A percentile compares a stretch with the other conserved stretches of the same genome.
phyloP scores from a whole-genome alignment of 1,284 basidiomycete species.

The Coniferiporia sulphurascens region DNA sequence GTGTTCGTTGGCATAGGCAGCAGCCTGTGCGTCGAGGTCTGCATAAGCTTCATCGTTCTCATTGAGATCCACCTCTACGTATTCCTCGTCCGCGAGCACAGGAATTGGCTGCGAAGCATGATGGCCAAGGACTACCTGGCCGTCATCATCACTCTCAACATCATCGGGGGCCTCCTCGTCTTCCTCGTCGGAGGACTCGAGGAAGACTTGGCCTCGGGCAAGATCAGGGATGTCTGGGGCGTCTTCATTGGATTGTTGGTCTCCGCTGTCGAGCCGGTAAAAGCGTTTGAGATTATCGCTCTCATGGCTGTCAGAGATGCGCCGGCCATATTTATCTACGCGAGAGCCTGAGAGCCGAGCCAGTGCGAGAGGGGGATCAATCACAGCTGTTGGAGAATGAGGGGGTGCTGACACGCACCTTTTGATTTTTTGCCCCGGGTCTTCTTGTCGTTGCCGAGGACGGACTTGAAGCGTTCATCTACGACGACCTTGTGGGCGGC shows the following conservation, averaged over 20 bases:
- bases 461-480: conserved; percentile 90
- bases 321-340: conserved; percentile 92
- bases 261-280: conserved; percentile 67
- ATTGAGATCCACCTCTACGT: conserved; percentile 62
- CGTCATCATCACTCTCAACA: conserved; percentile 45
- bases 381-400: conserved; percentile 10
- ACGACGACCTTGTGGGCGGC: conserved; percentile 81
- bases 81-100: conserved; percentile 34
- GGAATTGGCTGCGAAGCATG: conserved; percentile 37
- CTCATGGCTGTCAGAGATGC: conserved; percentile 63
- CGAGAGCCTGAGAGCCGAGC: conserved; percentile 36
- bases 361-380: conserved; percentile 3
- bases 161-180: conserved; percentile 36
- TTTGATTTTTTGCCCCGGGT: conserved; percentile 37
- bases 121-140: conserved; percentile 46
- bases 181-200: conserved; percentile 83
- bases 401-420: conserved; percentile 28
- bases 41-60: conserved; percentile 72
- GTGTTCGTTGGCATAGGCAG: conserved; percentile 50
- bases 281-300: conserved; percentile 78
- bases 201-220: conserved; percentile 82
- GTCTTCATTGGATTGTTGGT: conserved; percentile 33
- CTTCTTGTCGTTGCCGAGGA: conserved; percentile 50
- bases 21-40: conserved; percentile 71
- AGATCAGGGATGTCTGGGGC: conserved; percentile 60